phyloP scores from a whole-genome alignment of 2,329 filamentous ascomycete species.

The Byssochlamys sp. region DNA sequence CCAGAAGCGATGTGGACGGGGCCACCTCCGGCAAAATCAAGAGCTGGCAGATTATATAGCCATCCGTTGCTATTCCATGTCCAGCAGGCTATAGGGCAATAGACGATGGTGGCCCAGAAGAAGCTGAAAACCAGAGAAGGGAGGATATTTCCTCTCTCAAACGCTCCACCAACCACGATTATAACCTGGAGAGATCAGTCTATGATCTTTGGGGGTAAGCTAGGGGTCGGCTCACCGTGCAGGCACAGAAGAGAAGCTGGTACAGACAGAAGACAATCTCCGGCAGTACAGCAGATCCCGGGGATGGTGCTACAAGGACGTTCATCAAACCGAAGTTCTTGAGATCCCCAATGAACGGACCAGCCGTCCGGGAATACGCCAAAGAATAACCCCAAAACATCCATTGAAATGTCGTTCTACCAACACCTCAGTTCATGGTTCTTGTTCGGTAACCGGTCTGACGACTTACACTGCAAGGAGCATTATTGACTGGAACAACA shows the following conservation, averaged over 20 bases:
- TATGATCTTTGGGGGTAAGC: background rate
- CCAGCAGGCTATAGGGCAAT: slow-evolving; percentile 66
- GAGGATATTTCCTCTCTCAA: slow-evolving; percentile 54
- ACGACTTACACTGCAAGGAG: slow-evolving; percentile 42
- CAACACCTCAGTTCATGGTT: background rate
- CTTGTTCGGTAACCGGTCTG: background rate
- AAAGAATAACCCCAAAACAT: slow-evolving; percentile 59
- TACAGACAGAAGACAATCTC: slow-evolving; percentile 60
- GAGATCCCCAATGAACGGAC: slow-evolving; percentile 54
- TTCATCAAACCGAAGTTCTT: slow-evolving; percentile 53
- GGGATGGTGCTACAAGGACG: slow-evolving; percentile 51
- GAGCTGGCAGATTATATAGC: slow-evolving; percentile 57
- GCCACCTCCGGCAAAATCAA: slow-evolving; percentile 67
- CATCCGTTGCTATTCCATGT: slow-evolving; percentile 68
- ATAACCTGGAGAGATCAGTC: slow-evolving; percentile 44
- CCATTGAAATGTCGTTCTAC: slow-evolving; percentile 39
- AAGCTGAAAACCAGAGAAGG: slow-evolving; percentile 61
- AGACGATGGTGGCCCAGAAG: slow-evolving; percentile 61
- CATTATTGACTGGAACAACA: slow-evolving; percentile 55
- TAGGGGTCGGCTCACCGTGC: slow-evolving; percentile 20
- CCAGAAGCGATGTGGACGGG: slow-evolving; percentile 68
- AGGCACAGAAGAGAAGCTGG: slow-evolving; percentile 52
- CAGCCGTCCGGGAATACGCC: slow-evolving; percentile 51
- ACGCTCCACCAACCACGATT: slow-evolving; percentile 56
- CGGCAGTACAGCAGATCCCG: slow-evolving; percentile 48